Evolutionary conservation across 345 rosid genomes (phyloP), one percentile per base, ranked within the genome.

Genomic region (Rhodomyrtus tomentosa): DNA sequence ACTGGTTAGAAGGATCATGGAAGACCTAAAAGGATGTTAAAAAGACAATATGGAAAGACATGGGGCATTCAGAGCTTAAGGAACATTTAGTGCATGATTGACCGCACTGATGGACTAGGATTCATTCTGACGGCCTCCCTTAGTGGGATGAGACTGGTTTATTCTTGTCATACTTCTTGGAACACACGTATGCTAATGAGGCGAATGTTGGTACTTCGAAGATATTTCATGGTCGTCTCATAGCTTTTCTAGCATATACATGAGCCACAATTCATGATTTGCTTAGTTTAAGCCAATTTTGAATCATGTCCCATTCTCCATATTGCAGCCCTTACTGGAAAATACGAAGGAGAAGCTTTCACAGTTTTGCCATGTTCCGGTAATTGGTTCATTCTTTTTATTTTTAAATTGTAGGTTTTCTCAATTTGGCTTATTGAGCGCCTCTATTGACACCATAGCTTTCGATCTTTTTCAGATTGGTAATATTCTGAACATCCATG

Each of bases 331-430:
- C 85, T 88, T 97, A 80, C 86, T 93, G 87, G 98, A 91, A 56
- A 90, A 90, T 87, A 94, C 98, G 18, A 95, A 94, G 92, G 93
- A 88, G 79, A 97, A 97, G 88, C 94, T 97, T 89, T 92, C 98
- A 72, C 98, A 95, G 89, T 97, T 97, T 86, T 97, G 99, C 92
- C 99, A 95, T 89, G 98, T 97, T 83, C 90, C 98, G 91, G 99
- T 95, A 93, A 85, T 45, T 88, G 84, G 84, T 83, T 76, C 89
- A 83, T 84, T 52, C 42, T 58, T 81, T 86, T 40, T 87, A 5
- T 82, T 83, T 89, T 87, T 81, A 0, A 49, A 49, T 48, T 83
- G 83, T 25, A 51, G 55, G 25, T 83, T 84, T 73, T 81, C 32
- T 84, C 50, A 85, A 53, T 83, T 50, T 84, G 45, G 50, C 81